Evolutionary conservation across 106 monocot genomes (phyloP).

Genomic region (Dioscorea zingiberensis): DNA sequence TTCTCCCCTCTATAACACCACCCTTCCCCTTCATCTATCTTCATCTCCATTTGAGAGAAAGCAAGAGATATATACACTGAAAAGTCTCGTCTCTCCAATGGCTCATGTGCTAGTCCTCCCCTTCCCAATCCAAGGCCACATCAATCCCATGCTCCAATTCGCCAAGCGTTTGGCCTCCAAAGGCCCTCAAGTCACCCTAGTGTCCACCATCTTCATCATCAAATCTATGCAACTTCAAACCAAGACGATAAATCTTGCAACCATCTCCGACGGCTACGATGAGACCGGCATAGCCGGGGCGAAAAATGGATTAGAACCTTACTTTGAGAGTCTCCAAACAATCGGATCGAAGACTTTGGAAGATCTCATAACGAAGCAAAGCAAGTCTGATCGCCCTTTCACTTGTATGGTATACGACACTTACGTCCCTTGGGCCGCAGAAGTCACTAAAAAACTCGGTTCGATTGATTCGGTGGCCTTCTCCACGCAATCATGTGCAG

Average conservation of each 20-base stretch:
- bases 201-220: conserved; percentile 39
- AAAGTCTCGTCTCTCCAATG: no score
- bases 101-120: conserved; percentile 53
- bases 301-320: background rate
- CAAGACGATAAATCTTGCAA: conserved; percentile 15
- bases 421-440: conserved; percentile 49
- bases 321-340: conserved; percentile 37
- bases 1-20: no score
- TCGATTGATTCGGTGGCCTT: conserved; percentile 29
- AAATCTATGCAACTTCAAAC: conserved; percentile 2
- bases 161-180: conserved; percentile 40
- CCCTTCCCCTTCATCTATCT: no score
- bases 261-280: conserved; percentile 78
- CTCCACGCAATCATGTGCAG: conserved; percentile 55
- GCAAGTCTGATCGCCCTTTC: conserved; percentile 21
- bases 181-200: conserved; percentile 28
- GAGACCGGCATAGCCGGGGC: conserved; percentile 12
- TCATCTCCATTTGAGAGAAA: no score
- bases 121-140: conserved; percentile 78
- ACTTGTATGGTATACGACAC: conserved; percentile 41
- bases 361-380: conserved; percentile 18
- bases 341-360: conserved; percentile 25
- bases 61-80: no score
- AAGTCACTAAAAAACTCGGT: conserved; percentile 27
- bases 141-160: conserved; percentile 84